Conservation (phyloP, 148 eudicot genomes). For the Fallopia convolvulus region DNA sequence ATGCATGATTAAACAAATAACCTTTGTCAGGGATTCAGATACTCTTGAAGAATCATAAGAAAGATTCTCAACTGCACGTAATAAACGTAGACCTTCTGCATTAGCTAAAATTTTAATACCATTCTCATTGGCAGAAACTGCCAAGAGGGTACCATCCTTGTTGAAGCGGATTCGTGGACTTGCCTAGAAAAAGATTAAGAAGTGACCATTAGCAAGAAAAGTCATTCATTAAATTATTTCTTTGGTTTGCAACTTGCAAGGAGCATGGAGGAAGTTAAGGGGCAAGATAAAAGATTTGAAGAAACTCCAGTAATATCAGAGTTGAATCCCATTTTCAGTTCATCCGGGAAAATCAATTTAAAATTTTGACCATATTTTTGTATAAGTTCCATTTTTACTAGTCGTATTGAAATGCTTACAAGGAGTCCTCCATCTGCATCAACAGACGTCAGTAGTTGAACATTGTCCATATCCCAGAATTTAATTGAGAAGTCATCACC, state of each 20-base stretch:
- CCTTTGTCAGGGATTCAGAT: conserved; percentile 57
- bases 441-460: conserved; percentile 57
- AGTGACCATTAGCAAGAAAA: conserved; percentile 6
- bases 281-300: neutral
- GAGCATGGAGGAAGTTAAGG: neutral
- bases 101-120: conserved; percentile 77
- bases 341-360: neutral
- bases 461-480: conserved; percentile 90
- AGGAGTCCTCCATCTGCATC: conserved; percentile 89
- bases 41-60: conserved; percentile 57
- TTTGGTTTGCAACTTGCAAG: neutral
- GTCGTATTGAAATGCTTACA: conserved; percentile 28
- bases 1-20: conserved; percentile 13
- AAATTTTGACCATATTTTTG: neutral
- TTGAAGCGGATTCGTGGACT: conserved; percentile 84
- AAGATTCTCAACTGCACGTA: conserved; percentile 50
- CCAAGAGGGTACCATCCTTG: conserved; percentile 80
- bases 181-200: conserved; percentile 34
- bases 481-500: conserved; percentile 78
- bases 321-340: too few species aligned
- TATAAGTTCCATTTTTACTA: neutral
- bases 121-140: conserved; percentile 72
- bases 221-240: neutral
- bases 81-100: conserved; percentile 50
- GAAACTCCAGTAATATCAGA: neutral